phyloP scores from a whole-genome alignment of 2,329 filamentous ascomycete genomes.

The Dryadomyces sulphureus region DNA sequence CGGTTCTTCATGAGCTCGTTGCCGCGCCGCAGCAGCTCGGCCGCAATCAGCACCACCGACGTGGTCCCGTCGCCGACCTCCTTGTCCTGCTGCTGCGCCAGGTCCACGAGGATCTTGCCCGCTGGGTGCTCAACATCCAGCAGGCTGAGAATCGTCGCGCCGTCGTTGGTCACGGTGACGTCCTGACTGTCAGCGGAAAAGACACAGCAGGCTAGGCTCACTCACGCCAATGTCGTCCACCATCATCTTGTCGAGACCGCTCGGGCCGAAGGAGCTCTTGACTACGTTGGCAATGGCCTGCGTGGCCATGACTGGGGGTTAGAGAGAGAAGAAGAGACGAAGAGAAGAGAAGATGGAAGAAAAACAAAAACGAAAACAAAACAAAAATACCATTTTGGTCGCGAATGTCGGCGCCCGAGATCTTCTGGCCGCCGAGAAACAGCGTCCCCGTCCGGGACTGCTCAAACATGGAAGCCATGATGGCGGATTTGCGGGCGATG shows the following conservation, averaged over 20 bases:
- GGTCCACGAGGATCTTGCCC: conserved; percentile 93
- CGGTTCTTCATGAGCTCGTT: conserved; percentile 99
- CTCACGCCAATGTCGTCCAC: conserved; percentile 92
- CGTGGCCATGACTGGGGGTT: conserved; percentile 63
- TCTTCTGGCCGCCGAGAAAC: conserved; percentile 94
- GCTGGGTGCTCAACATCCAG: conserved; percentile 96
- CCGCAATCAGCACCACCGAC: conserved; percentile 91
- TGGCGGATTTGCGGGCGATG: neutral
- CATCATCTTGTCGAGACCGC: conserved; percentile 99
- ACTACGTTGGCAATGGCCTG: conserved; percentile 98
- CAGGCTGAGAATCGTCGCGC: conserved; percentile 87
- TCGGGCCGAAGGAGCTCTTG: conserved; percentile 96
- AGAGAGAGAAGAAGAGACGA: conserved; percentile 7
- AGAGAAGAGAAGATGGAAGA: neutral
- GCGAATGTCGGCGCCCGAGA: conserved; percentile 88
- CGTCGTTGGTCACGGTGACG: conserved; percentile 97
- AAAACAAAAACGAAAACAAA: neutral
- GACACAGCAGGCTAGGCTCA: neutral
- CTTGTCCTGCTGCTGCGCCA: conserved; percentile 97
- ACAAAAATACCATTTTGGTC: conserved; percentile 81
- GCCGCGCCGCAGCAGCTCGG: conserved; percentile 80
- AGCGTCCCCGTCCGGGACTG: conserved; percentile 89
- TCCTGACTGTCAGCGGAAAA: conserved; percentile 39
- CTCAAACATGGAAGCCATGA: conserved; percentile 92
- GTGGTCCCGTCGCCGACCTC: conserved; percentile 98